phyloP scores from a whole-genome alignment of 2,329 filamentous ascomycete species.

The Botrytis galanthina region DNA sequence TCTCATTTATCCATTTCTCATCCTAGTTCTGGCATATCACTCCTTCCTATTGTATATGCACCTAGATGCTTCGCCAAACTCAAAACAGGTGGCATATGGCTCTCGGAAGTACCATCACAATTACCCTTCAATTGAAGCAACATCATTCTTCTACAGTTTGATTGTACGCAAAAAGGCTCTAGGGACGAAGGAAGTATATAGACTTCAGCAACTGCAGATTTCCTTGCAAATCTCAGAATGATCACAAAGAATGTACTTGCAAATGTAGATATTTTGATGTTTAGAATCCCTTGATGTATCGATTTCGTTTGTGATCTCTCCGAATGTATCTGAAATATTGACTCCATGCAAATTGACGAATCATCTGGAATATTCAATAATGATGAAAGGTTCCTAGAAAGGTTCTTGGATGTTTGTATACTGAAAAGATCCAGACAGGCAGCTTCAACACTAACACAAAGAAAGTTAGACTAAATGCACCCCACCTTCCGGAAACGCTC shows the following conservation, averaged over 20 bases:
- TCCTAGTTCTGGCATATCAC: background rate
- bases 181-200: background rate
- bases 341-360: background rate
- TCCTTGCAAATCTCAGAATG: background rate
- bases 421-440: background rate
- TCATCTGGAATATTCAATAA: background rate
- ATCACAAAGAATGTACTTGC: background rate
- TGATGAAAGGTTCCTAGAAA: background rate
- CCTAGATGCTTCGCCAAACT: background rate
- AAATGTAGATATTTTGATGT: background rate
- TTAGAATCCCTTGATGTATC: background rate
- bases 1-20: background rate
- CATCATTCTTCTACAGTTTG: background rate
- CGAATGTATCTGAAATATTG: background rate
- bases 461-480: slow-evolving; percentile 1
- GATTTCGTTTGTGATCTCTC: background rate
- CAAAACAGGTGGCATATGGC: background rate
- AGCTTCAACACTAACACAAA: background rate
- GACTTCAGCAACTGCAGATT: background rate
- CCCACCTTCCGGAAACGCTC: slow-evolving; percentile 6
- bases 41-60: background rate
- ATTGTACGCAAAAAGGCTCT: background rate
- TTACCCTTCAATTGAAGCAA: background rate
- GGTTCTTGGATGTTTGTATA: background rate
- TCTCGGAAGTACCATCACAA: background rate